Percentiles rank a stretch among this genome's conserved stretches.
Conservation (phyloP, 371 early-diverging fungal species). For the Mortierella sp. region DNA sequence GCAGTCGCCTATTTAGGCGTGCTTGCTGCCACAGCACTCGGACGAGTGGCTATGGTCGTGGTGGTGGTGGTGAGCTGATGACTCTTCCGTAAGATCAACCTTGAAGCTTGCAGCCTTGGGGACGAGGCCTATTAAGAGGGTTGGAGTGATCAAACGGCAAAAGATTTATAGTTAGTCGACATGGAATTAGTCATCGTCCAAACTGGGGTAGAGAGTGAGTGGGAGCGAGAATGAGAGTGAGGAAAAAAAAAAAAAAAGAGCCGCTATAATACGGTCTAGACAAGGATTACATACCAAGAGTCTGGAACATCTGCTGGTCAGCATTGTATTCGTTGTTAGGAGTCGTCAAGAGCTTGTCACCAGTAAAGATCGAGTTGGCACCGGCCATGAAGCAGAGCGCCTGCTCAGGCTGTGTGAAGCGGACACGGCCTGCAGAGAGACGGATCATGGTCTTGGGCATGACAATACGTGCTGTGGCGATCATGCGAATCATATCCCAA, state of each 20-base stretch:
- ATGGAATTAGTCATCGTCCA: not conserved
- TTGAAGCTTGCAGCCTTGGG: constrained; percentile 76
- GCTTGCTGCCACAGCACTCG: constrained; percentile 47
- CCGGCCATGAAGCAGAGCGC: constrained; percentile 89
- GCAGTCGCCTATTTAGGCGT: constrained; percentile 1
- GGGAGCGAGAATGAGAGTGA: too few relatives aligned
- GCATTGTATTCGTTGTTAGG: constrained; percentile 81
- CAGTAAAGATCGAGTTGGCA: constrained; percentile 90
- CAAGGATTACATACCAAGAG: constrained; percentile 62
- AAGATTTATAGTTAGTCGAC: not conserved
- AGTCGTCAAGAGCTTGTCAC: constrained; percentile 88
- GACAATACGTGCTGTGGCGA: constrained; percentile 86
- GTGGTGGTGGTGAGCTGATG: constrained; percentile 27
- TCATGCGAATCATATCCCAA: constrained; percentile 91
- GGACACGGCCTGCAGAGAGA: constrained; percentile 86
- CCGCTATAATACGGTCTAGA: not conserved
- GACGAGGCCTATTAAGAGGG: constrained; percentile 61
- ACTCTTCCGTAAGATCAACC: constrained; percentile 41
- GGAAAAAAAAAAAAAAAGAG: constrained; percentile 5
- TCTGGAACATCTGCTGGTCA: constrained; percentile 83
- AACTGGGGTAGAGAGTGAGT: constrained; percentile 4
- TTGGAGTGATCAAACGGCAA: not conserved
- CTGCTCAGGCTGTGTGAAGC: constrained; percentile 80
- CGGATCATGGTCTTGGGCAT: constrained; percentile 90
- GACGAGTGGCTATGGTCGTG: constrained; percentile 4